Conservation (phyloP, 768 basidiomycete genomes). For the Lentinula lateritia region DNA sequence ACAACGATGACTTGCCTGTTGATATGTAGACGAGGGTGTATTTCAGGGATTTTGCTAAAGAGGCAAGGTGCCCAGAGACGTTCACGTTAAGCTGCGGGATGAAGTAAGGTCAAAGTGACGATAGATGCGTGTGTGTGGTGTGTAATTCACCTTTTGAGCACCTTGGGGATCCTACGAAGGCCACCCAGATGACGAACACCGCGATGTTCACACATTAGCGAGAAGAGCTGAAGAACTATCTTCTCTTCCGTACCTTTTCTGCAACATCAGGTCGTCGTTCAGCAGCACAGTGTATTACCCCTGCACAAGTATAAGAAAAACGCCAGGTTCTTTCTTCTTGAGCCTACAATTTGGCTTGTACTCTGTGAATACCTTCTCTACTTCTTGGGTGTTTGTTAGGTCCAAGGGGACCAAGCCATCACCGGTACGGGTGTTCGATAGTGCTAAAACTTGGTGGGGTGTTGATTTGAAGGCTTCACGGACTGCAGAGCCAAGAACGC, state of each 20-base stretch:
- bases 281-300: constrained; percentile 94
- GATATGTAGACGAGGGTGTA: constrained; percentile 88
- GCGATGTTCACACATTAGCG: not conserved
- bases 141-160: constrained; percentile 46
- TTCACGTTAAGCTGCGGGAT: constrained; percentile 68
- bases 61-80: constrained; percentile 69
- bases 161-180: constrained; percentile 57
- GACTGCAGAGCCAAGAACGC: constrained; percentile 82
- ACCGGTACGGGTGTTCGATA: constrained; percentile 66
- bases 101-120: not conserved
- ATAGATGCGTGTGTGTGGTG: too few species aligned
- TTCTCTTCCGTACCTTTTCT: constrained; percentile 56
- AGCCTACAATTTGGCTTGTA: constrained; percentile 66
- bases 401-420: constrained; percentile 55
- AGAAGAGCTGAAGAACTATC: too few species aligned
- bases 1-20: constrained; percentile 49
- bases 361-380: constrained; percentile 47
- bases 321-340: not conserved
- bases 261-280: constrained; percentile 92
- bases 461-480: constrained; percentile 51
- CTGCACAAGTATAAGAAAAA: constrained; percentile 25
- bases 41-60: constrained; percentile 51
- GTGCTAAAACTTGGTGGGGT: constrained; percentile 47
- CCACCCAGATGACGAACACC: not conserved
- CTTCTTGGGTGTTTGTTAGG: constrained; percentile 51